Evolutionary conservation across 805 yeast genomes (phyloP), one percentile per base, ranked within the genome.

Genomic region (Metschnikowia santaceciliae): DNA sequence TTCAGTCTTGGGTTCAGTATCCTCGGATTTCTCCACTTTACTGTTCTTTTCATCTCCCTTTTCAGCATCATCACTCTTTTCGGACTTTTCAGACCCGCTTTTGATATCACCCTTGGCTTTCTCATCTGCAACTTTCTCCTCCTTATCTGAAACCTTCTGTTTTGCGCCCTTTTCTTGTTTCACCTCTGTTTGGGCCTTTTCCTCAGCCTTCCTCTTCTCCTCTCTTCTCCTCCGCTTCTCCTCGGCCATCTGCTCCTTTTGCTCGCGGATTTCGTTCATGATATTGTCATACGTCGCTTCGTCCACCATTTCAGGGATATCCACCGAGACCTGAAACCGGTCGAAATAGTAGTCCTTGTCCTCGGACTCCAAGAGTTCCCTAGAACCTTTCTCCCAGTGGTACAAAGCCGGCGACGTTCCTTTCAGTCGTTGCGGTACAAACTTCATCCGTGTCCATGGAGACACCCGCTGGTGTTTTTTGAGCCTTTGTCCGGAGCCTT

Each of bases 301-400:
- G 43, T 70, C 71, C 0, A 79, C 76, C 60, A 92, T 79, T 1
- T 73, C 73, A 0, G 97, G 97, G 3, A 92, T 76, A 42, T 83
- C 84, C 30, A 88, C 68, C 33, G 75, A 75, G 2, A 82, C 82
- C 64, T 88, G 84, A 67, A 80, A 90, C 65, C 87, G 87, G 34
- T 86, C 88, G 70, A 86, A 94, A 42, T 78, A 70, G 61, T 88
- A 87, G 2, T 84, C 81, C 42, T 63, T 67, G 53, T 57, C 60
- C 36, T 60, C 68, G 35, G 65, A 67, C 47, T 68, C 71, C 48
- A 71, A 59, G 3, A 70, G 59, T 45, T 77, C 83, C 44, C 74
- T 77, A 1, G 84, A 71, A 0, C 94, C 96, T 53, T 88, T 83
- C 2, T 84, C 91, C 98, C 99, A 94, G 68, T 94, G 98, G 51